Evolutionary conservation across 768 basidiomycete genomes (phyloP).

Genomic region (Holtermannia corniformis): DNA sequence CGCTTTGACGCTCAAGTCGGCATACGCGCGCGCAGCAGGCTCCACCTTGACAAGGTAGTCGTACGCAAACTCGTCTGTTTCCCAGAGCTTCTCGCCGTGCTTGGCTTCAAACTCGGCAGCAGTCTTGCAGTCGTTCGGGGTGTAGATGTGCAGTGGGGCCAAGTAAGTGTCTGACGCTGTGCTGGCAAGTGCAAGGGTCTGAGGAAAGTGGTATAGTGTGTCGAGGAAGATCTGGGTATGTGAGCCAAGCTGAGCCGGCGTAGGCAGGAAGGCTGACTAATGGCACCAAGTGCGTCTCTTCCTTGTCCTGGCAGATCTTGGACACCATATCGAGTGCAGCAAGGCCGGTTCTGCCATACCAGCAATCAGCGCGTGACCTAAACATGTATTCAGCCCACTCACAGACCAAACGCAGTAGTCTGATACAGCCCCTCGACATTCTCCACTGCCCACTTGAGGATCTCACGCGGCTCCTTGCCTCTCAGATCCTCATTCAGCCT

Average conservation of each 20-base stretch:
- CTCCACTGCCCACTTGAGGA: slow-evolving; percentile 73
- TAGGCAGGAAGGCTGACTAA: slow-evolving; percentile 42
- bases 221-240: slow-evolving; percentile 69
- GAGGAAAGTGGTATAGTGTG: slow-evolving; percentile 89
- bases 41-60: slow-evolving; percentile 95
- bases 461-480: slow-evolving; percentile 65
- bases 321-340: slow-evolving; percentile 92
- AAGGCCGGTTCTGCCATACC: slow-evolving; percentile 60
- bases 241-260: not conserved
- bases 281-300: slow-evolving; percentile 48
- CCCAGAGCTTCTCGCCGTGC: slow-evolving; percentile 77
- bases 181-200: slow-evolving; percentile 81
- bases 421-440: slow-evolving; percentile 74
- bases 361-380: not conserved
- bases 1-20: slow-evolving; percentile 62
- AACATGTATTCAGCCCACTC: slow-evolving; percentile 7
- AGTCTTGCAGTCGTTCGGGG: slow-evolving; percentile 60
- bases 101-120: slow-evolving; percentile 66
- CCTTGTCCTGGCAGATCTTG: slow-evolving; percentile 51
- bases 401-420: slow-evolving; percentile 89
- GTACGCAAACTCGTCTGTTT: slow-evolving; percentile 72
- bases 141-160: slow-evolving; percentile 65
- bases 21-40: slow-evolving; percentile 80
- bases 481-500: slow-evolving; percentile 66
- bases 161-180: slow-evolving; percentile 68